phyloP scores from a whole-genome alignment of 2,329 filamentous ascomycete genomes.

The Claviceps sorghi region DNA sequence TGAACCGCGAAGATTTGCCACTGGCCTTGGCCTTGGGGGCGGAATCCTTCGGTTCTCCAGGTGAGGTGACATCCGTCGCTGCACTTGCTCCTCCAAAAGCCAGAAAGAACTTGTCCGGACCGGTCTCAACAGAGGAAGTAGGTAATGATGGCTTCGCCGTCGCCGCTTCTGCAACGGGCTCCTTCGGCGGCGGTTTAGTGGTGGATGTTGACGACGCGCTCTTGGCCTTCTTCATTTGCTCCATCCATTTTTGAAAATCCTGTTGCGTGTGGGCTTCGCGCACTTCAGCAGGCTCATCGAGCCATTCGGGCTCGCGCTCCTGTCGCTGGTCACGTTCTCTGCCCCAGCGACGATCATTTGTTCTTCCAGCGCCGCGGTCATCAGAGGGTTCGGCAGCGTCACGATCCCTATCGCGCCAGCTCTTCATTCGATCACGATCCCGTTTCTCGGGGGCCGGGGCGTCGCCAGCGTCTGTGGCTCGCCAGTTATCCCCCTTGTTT shows the following conservation, averaged over 20 bases:
- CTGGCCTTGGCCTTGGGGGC: slow-evolving; percentile 38
- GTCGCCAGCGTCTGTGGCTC: slow-evolving; percentile 37
- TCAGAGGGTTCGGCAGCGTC: slow-evolving; percentile 26
- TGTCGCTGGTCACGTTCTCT: slow-evolving; percentile 42
- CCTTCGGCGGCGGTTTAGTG: slow-evolving; percentile 20
- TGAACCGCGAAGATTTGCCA: slow-evolving; percentile 68
- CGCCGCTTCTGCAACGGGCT: slow-evolving; percentile 28
- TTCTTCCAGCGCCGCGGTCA: slow-evolving; percentile 42
- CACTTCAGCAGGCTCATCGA: slow-evolving; percentile 61
- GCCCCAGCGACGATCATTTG: slow-evolving; percentile 38
- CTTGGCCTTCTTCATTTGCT: slow-evolving; percentile 64
- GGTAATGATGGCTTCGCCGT: slow-evolving; percentile 41
- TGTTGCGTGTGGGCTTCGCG: slow-evolving; percentile 65
- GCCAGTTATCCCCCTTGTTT: slow-evolving; percentile 62
- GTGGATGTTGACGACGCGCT: slow-evolving; percentile 15
- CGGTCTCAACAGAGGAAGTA: slow-evolving; percentile 48
- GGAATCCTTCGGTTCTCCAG: slow-evolving; percentile 29
- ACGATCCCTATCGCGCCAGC: slow-evolving; percentile 42
- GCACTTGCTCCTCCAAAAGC: slow-evolving; percentile 31
- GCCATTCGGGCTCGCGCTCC: slow-evolving; percentile 83
- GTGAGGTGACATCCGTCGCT: slow-evolving; percentile 34
- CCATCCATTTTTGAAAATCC: slow-evolving; percentile 91
- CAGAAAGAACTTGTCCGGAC: slow-evolving; percentile 66
- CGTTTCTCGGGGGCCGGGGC: slow-evolving; percentile 23
- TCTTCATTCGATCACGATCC: slow-evolving; percentile 43